Conservation (phyloP, 805 yeast species). For the Torulaspora maleeae region DNA sequence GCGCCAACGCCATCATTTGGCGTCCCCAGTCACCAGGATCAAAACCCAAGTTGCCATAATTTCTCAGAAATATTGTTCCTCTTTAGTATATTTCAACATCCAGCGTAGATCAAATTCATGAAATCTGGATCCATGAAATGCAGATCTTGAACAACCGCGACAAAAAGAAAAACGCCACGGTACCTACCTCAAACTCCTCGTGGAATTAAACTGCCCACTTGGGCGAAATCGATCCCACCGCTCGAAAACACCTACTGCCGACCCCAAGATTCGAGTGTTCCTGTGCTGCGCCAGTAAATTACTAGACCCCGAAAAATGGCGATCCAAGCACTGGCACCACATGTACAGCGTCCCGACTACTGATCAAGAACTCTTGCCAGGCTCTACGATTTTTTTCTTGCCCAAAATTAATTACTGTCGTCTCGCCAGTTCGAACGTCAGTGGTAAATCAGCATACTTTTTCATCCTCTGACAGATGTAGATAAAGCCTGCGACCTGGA, state of each 20-base stretch:
- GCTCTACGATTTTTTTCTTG: background rate
- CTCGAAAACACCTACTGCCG: background rate
- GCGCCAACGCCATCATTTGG: slow-evolving; percentile 8
- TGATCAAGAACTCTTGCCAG: background rate
- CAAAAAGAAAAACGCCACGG: background rate
- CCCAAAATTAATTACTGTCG: background rate
- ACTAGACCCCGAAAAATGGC: background rate
- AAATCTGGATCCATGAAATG: background rate
- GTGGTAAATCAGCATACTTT: background rate
- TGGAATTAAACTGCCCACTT: background rate
- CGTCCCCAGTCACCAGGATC: background rate
- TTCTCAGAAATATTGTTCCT: background rate
- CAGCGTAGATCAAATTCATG: slow-evolving; percentile 1
- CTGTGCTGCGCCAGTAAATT: background rate
- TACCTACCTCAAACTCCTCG: background rate
- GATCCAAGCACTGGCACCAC: background rate
- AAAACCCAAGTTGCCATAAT: background rate
- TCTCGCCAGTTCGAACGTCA: background rate
- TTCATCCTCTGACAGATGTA: background rate
- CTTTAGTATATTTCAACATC: slow-evolving; percentile 1
- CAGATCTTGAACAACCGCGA: background rate
- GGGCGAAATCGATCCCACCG: background rate
- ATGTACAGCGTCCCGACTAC: background rate
- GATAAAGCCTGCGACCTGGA: background rate
- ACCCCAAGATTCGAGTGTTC: background rate